These are phyloP conservation scores for Aspergillus intermedius DNA, from an alignment of 2,329 filamentous ascomycete species.

Conservation along the genomic window DNA sequence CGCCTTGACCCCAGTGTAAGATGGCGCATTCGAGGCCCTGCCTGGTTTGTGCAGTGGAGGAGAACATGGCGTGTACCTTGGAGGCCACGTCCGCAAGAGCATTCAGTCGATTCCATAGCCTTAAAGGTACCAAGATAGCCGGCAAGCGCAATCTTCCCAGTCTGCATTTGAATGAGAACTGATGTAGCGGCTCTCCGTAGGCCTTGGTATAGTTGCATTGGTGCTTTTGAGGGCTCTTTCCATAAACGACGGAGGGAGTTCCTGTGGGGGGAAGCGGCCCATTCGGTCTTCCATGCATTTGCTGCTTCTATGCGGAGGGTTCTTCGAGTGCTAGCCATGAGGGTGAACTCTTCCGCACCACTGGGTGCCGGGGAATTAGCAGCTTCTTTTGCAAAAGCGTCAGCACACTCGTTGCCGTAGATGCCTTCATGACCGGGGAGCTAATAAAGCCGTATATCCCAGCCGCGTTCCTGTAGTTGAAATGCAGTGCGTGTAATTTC, in stretches of 20 bases:
- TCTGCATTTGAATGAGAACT: not conserved
- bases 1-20: not conserved
- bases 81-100: not conserved
- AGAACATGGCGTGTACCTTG: not conserved
- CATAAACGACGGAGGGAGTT: not conserved
- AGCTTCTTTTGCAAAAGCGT: not conserved
- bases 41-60: not conserved
- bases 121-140: not conserved
- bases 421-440: not conserved
- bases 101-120: not conserved
- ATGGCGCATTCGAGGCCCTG: not conserved
- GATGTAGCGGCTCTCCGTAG: not conserved
- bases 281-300: not conserved
- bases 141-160: not conserved
- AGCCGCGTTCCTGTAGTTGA: slow-evolving; percentile 6
- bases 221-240: not conserved
- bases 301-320: not conserved
- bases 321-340: not conserved
- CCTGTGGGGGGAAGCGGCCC: not conserved
- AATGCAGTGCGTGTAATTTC: not conserved
- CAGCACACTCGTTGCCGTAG: not conserved
- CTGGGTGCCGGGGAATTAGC: no score
- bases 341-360: no score
- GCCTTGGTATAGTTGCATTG: not conserved
- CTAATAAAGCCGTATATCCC: not conserved